Evolutionary conservation across 140 eudicot genomes (phyloP), one percentile per base, ranked within the genome.

Genomic region (Flaveria floridana): DNA sequence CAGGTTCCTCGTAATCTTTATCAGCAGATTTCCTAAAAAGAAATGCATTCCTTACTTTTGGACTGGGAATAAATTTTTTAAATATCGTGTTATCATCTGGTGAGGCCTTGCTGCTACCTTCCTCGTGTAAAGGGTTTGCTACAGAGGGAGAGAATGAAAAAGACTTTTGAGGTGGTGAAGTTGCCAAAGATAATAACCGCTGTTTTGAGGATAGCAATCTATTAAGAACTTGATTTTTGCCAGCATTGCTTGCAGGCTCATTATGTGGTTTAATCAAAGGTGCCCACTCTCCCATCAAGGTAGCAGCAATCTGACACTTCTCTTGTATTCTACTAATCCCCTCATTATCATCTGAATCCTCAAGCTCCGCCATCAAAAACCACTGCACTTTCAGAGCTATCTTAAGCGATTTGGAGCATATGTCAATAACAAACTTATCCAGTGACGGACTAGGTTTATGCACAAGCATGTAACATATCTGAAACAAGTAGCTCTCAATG

Each of bases 351-450:
- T 94, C 97, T 0, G 89, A 82, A 75, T 94, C 99, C 87, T 94
- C 99, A 80, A 94, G 86, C 88, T 94, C 99, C 0, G 97, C 99
- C 97, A 94, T 85, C 76, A 94, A 71, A 62, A 94, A 90, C 99
- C 99, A 94, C 57, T 94, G 96, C 56, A 94, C 99, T 80, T 94
- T 94, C 58, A 94, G 77, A 0, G 99, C 97, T 47, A 94, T 94
- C 58, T 88, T 83, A 48, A 94, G 95, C 20, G 97, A 90, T 73
- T 85, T 87, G 3, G 96, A 84, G 79, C 97, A 91, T 47, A 94
- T 85, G 83, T 94, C 99, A 23, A 94, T 94, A 8, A 94, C 99
- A 77, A 94, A 94, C 52, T 88, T 94, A 82, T 94, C 99, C 48
- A 94, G 63, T 0, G 97, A 90, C 0, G 99, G 99, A 78, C 99